Conservation (phyloP, 352 stramenopile genomes). For the Phytophthora sp. region DNA sequence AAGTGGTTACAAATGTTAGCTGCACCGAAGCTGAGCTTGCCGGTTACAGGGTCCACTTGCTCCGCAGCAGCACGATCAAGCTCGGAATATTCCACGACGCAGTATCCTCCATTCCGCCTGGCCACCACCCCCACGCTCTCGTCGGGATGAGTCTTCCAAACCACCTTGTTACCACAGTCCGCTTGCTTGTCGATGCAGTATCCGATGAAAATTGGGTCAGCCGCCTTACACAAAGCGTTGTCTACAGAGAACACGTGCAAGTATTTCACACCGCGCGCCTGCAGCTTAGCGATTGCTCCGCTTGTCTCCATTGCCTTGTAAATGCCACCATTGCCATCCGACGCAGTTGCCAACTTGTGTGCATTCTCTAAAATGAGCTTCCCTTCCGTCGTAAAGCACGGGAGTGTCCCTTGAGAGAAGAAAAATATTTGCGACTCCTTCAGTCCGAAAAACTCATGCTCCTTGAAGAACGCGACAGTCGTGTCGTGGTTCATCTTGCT, state of each 20-base stretch:
- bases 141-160: conserved; percentile 93
- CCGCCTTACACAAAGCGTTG: conserved; percentile 96
- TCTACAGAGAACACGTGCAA: conserved; percentile 98
- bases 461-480: conserved; percentile 92
- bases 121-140: conserved; percentile 96
- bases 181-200: conserved; percentile 94
- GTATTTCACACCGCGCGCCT: conserved; percentile 88
- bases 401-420: conserved; percentile 96
- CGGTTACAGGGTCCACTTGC: conserved; percentile 62
- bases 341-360: conserved; percentile 88
- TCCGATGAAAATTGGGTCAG: conserved; percentile 96
- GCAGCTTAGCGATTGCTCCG: conserved; percentile 90
- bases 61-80: conserved; percentile 83
- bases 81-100: conserved; percentile 98
- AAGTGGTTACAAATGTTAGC: conserved; percentile 99
- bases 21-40: conserved; percentile 93
- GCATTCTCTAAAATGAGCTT: conserved; percentile 96
- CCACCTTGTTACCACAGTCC: conserved; percentile 97
- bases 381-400: conserved; percentile 93
- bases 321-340: conserved; percentile 98
- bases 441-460: conserved; percentile 93
- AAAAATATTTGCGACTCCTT: conserved; percentile 92
- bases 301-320: conserved; percentile 93
- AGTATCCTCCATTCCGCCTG: conserved; percentile 80
- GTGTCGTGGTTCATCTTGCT: conserved; percentile 96